Evolutionary conservation across 768 basidiomycete species (phyloP), one percentile per base, ranked within the genome.

Genomic region (Lanmaoa pseudosensibilis): DNA sequence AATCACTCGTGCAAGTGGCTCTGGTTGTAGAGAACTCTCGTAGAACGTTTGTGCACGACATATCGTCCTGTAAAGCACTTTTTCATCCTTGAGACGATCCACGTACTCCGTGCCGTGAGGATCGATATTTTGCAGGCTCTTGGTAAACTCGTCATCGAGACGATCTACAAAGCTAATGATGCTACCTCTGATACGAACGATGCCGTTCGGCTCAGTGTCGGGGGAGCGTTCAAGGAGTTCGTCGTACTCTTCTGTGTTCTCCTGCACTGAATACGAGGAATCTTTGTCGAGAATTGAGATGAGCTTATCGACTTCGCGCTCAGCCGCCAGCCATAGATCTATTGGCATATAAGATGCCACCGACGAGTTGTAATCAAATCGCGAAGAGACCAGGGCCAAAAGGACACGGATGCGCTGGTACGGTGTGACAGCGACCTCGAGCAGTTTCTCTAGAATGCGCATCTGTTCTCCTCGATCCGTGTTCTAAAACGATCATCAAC

Each of bases 71-170:
- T 98, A 99, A 23, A 99, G 82, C 16, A 87, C 86, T 67, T 94
- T 92, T 77, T 98, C 98, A 69, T 98, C 94, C 74, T 94, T 94
- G 55, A 99, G 78, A 46, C 97, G 84, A 69, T 98, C 97, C 43
- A 99, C 90, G 69, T 99, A 99, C 73, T 99, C 97, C n/a, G 91
- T 93, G 2, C 97, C 94, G 69, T 99, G 97, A 9, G 97, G 96
- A 66, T 99, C 97, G 60, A 97, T 94, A 68, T 98, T 94, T 82
- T 98, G 97, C 34, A 99, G 75, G 65, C 92, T 94, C 68, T 91
- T 91, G 43, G 94, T 98, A 72, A 99, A 99, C 75, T 99, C 97
- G 65, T 98, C 97, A 70, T 98, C 97, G 46, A 99, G 75, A 51
- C 95, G 87, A 72, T 99, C 97, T 46, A 99, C 84, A 63, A 97